Evolutionary conservation across 331 rosid species (phyloP).

Genomic region (Rhamnella rubrinervis): DNA sequence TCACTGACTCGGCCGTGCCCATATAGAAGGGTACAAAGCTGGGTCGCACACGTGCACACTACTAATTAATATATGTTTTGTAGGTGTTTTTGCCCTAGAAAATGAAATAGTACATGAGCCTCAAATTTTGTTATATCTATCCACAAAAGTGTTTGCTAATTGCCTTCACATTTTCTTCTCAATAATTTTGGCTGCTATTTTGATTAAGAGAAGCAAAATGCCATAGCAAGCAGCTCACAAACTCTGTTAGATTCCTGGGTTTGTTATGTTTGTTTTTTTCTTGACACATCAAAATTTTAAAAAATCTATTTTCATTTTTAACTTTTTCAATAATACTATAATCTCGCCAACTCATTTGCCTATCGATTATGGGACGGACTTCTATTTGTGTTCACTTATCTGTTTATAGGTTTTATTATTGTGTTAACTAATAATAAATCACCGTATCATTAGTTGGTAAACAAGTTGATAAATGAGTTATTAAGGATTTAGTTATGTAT

Average conservation of each 20-base stretch:
- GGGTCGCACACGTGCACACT: conserved; percentile 34
- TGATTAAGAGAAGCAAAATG: neutral
- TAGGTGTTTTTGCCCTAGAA: neutral
- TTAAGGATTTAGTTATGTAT: too few relatives aligned
- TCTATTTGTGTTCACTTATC: too few relatives aligned
- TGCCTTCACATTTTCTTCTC: conserved; percentile 1
- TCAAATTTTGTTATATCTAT: conserved; percentile 17
- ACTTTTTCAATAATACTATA: neutral
- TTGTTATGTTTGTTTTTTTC: conserved; percentile 6
- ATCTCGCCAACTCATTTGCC: too few relatives aligned
- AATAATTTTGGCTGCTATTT: conserved; percentile 14
- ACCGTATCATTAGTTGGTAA: too few relatives aligned
- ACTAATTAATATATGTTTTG: conserved; percentile 3
- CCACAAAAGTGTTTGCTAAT: neutral
- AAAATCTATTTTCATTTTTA: neutral
- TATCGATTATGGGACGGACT: too few relatives aligned
- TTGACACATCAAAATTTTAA: neutral
- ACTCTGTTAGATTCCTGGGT: neutral
- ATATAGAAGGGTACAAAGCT: conserved; percentile 36
- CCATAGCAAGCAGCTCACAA: neutral
- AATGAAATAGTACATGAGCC: conserved; percentile 7
- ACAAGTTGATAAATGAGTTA: too few relatives aligned
- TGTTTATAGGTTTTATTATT: too few relatives aligned
- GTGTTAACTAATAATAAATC: too few relatives aligned
- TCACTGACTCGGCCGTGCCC: conserved; percentile 32